These are phyloP conservation scores for Trichoderma sp. DNA, from an alignment of 2,329 filamentous ascomycete species.

Conservation along the genomic window DNA sequence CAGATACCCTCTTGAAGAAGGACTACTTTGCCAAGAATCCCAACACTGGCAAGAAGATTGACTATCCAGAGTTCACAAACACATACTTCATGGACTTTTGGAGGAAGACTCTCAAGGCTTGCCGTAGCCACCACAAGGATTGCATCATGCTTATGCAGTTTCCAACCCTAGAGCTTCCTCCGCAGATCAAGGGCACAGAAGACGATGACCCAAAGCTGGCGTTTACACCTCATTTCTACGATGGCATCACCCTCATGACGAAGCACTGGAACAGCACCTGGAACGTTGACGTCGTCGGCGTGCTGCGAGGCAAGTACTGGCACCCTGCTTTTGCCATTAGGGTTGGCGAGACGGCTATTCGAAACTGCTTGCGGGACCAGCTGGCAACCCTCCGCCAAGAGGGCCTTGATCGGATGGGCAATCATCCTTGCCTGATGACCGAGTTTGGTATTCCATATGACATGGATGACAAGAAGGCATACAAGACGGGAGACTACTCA, in stretches of 20 bases:
- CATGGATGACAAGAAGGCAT: conserved; percentile 96
- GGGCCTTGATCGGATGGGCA: conserved; percentile 83
- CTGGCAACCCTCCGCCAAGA: conserved; percentile 81
- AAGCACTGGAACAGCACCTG: conserved; percentile 98
- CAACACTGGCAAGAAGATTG: conserved; percentile 68
- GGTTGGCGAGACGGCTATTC: conserved; percentile 88
- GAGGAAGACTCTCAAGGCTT: conserved; percentile 71
- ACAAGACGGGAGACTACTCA: conserved; percentile 92
- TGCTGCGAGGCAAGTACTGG: conserved; percentile 84
- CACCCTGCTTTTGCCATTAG: conserved; percentile 91
- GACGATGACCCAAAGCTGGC: conserved; percentile 91
- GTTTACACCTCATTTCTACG: conserved; percentile 95
- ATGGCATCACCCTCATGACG: conserved; percentile 93
- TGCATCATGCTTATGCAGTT: conserved; percentile 90
- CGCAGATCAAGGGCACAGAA: conserved; percentile 78
- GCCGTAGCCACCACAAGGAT: conserved; percentile 75
- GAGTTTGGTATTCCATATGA: conserved; percentile 98
- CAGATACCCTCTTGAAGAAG: conserved; percentile 75
- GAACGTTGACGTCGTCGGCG: conserved; percentile 94
- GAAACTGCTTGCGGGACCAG: conserved; percentile 90
- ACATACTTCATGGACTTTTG: conserved; percentile 89
- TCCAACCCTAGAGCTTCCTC: conserved; percentile 88
- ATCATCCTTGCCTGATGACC: conserved; percentile 85
- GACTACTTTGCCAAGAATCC: conserved; percentile 87
- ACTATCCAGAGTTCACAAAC: conserved; percentile 87